Evolutionary conservation across 768 basidiomycete species (phyloP), one percentile per base, ranked within the genome.

Genomic region (Russula brevipes): DNA sequence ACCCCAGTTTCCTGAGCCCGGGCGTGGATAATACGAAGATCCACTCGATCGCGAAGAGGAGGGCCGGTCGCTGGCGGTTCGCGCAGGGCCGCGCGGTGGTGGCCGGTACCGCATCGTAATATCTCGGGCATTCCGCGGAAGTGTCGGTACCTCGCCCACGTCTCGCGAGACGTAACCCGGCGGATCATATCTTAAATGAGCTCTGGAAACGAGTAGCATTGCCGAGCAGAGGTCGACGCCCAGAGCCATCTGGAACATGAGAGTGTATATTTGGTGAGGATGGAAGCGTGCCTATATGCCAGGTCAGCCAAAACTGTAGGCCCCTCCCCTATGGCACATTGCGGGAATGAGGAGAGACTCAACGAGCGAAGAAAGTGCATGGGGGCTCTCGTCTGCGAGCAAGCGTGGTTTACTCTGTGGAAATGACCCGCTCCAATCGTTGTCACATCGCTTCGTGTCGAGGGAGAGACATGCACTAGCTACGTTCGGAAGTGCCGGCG

Each of bases 21-120:
- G 36, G 11, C 64, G 59, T 8, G 57, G 11, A 46, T 68, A 66
- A 66, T 68, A 68, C 17, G 59, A 41, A 10, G 66, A 58, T 46
- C 38, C 63, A 41, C 49, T 57, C 14, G 66, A 60, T 54, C 66
- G 63, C n/a, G 66, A 67, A 30, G 66, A 61, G n/a, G 64, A 66
- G 19, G 64, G 60, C 17, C 66, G 45, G 57, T 67, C 58, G 64
- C 64, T 59, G 45, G 54, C 24, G 24, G 45, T 59, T 52, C 54
- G 52, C 63, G 66, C 33, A 57, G 59, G 55, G 4, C 19, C 31
- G 38, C 38, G 3, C 17, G 41, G 9, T 35, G 46, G 35, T 45
- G 36, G 31, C 41, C n/a, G 30, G 30, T 19, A 9, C n/a, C 24
- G 42, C 30, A 35, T 14, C 42, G 41, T 46, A 19, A 24, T n/a